Percentiles rank a stretch among this genome's conserved stretches.
phyloP scores from a whole-genome alignment of 768 basidiomycete species.

The Lepiota brunneoincarnata region DNA sequence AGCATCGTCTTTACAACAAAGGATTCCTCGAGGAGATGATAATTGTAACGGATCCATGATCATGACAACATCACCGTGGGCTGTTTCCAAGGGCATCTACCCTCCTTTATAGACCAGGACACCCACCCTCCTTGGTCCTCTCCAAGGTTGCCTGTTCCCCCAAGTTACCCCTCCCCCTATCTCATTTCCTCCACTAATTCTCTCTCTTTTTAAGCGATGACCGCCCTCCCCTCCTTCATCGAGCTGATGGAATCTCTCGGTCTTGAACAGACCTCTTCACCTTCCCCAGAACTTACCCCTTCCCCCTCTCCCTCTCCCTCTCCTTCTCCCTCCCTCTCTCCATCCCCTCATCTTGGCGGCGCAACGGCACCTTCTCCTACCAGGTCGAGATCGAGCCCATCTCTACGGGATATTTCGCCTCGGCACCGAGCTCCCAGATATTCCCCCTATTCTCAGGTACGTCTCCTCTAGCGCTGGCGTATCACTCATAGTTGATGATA shows the following conservation, averaged over 20 bases:
- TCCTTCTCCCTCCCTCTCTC: slow-evolving; percentile 41
- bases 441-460: slow-evolving; percentile 48
- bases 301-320: slow-evolving; percentile 42
- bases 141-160: slow-evolving; percentile 37
- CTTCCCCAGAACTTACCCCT: slow-evolving; percentile 33
- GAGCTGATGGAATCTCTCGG: slow-evolving; percentile 85
- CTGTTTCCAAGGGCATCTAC: slow-evolving; percentile 47
- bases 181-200: slow-evolving; percentile 21
- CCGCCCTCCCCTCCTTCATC: slow-evolving; percentile 81
- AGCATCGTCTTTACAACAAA: slow-evolving; percentile 13
- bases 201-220: slow-evolving; percentile 45
- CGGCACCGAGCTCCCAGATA: slow-evolving; percentile 40
- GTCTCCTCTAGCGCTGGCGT: not conserved
- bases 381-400: slow-evolving; percentile 44
- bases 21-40: slow-evolving; percentile 10
- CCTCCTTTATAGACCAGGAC: slow-evolving; percentile 36
- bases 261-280: slow-evolving; percentile 48
- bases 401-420: slow-evolving; percentile 37
- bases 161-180: slow-evolving; percentile 23
- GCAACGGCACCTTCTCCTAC: slow-evolving; percentile 27
- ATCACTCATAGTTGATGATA: not conserved
- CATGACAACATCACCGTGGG: slow-evolving; percentile 56
- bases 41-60: slow-evolving; percentile 18
- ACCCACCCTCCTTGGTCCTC: slow-evolving; percentile 19
- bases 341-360: slow-evolving; percentile 34